These are phyloP conservation scores for Ophiostoma montium DNA, from an alignment of 2,329 filamentous ascomycete species.

Conservation along the genomic window DNA sequence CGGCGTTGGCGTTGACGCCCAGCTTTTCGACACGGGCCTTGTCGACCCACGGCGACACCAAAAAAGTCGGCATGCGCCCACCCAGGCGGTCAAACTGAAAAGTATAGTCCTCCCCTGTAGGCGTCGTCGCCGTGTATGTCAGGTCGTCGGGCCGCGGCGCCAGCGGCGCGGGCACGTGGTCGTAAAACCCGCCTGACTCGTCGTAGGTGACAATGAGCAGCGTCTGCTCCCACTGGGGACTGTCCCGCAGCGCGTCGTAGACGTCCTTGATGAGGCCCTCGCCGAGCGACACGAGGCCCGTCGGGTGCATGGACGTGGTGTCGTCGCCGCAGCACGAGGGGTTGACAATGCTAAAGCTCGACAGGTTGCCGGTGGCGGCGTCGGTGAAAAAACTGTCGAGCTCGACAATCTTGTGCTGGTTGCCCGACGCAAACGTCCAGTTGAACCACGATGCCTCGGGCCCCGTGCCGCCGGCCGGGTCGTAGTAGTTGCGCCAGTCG, in stretches of 20 bases:
- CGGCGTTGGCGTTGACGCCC: constrained; percentile 21
- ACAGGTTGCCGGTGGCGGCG: constrained; percentile 27
- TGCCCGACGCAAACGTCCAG: constrained; percentile 24
- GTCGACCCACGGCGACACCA: constrained; percentile 29
- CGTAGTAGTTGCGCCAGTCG: constrained; percentile 31
- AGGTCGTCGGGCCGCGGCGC: constrained; percentile 25
- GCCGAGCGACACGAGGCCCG: constrained; percentile 28
- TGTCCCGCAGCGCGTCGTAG: constrained; percentile 28
- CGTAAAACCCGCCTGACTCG: constrained; percentile 32
- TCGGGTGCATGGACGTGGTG: constrained; percentile 30
- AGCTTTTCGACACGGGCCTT: constrained; percentile 26
- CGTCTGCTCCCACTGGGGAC: constrained; percentile 31
- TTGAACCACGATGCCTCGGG: constrained; percentile 30
- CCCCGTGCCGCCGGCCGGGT: constrained; percentile 20
- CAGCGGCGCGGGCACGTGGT: constrained; percentile 29
- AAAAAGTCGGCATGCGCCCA: constrained; percentile 27
- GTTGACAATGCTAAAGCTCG: constrained; percentile 33
- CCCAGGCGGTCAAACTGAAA: constrained; percentile 27
- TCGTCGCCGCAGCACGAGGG: constrained; percentile 33
- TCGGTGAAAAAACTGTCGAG: constrained; percentile 29
- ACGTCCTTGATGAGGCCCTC: constrained; percentile 31
- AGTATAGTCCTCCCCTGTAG: constrained; percentile 22
- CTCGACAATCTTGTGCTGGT: constrained; percentile 18
- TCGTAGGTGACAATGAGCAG: constrained; percentile 33
- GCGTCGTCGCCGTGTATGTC: constrained; percentile 22